Base-by-base conservation (phyloP, 306 rosid species). In the Cucurbita ficifolia region DNA sequence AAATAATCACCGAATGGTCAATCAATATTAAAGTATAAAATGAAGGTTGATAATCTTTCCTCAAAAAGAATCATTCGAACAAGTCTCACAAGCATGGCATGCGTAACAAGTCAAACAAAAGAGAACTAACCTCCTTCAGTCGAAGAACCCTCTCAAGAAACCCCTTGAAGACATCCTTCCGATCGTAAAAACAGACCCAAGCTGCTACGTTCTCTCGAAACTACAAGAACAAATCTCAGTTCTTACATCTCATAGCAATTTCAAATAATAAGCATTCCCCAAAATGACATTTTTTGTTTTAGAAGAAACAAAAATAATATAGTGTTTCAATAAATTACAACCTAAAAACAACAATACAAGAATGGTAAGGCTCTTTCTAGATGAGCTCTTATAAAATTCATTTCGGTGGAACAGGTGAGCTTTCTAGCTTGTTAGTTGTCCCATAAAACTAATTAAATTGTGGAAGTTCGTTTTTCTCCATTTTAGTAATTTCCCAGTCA, bases 131-230 rank as follows among this genome's bases (percentile, higher is more conserved):
- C 91, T 87, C 94, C 83, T 94, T 94, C 70, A 91, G 84, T 24
- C 83, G 84, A 78, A 94, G 90, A 84, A 91, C 96, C 82, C 91
- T 89, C 85, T 89, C 96, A 42, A 94, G 88, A 79, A 91, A 94
- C 43, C 83, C 96, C 77, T 84, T 84, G 75, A 94, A 94, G 54
- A 77, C 73, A 38, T 89, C 95, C 81, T 91, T 91, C 72, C 83
- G 85, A 69, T 91, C 94, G 72, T 94, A 81, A 85, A 89, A 94
- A 77, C 99, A 91, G 38, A 79, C 88, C 99, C 99, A 94, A 72
- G 99, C 97, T 17, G 90, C 92, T 46, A 94, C 96, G 77, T 94
- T 94, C 80, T 91, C 99, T 39, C 97, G 87, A 75, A 94, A 94
- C 99, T 94, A 90, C 83, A 75, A 71, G 70, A 19, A 52, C 36